phyloP scores from a whole-genome alignment of 106 monocot genomes.

The Agapanthus africanus region DNA sequence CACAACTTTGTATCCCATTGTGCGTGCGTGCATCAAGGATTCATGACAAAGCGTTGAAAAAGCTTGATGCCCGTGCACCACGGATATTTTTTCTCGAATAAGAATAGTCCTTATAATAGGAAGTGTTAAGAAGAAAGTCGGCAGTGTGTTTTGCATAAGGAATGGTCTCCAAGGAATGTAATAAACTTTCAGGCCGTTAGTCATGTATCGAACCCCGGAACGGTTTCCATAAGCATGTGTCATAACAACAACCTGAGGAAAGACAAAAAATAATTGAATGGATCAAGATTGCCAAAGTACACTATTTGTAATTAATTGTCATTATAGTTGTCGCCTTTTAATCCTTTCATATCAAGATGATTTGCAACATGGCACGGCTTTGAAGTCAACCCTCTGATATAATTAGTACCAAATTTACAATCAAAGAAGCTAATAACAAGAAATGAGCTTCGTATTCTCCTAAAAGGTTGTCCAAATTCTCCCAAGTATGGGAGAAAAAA shows the following conservation, averaged over 20 bases:
- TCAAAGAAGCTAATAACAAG: too few relatives aligned
- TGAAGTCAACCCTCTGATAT: too few relatives aligned
- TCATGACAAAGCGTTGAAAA: constrained; percentile 98
- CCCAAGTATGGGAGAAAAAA: too few relatives aligned
- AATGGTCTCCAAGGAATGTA: constrained; percentile 92
- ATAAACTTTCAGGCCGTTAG: constrained; percentile 79
- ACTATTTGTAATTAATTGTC: too few relatives aligned
- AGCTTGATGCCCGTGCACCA: constrained; percentile 96
- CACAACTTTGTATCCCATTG: constrained; percentile 82
- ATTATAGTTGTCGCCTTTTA: too few relatives aligned
- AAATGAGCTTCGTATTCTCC: too few relatives aligned
- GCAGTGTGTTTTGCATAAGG: constrained; percentile 86
- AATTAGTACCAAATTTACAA: too few relatives aligned
- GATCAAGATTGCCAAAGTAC: too few relatives aligned
- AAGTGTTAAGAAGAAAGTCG: constrained; percentile 73
- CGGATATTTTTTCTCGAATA: constrained; percentile 76
- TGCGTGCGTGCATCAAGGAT: constrained; percentile 85
- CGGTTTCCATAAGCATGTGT: constrained; percentile 95
- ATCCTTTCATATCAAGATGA: too few relatives aligned
- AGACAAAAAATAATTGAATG: too few relatives aligned
- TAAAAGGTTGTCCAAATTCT: too few relatives aligned
- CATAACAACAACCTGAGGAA: constrained; percentile 87
- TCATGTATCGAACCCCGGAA: constrained; percentile 87
- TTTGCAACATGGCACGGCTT: too few relatives aligned
- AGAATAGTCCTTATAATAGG: constrained; percentile 81